These are phyloP conservation scores for Cryptococcus neoformans DNA, from an alignment of 1,284 basidiomycete species.

Conservation along the genomic window DNA sequence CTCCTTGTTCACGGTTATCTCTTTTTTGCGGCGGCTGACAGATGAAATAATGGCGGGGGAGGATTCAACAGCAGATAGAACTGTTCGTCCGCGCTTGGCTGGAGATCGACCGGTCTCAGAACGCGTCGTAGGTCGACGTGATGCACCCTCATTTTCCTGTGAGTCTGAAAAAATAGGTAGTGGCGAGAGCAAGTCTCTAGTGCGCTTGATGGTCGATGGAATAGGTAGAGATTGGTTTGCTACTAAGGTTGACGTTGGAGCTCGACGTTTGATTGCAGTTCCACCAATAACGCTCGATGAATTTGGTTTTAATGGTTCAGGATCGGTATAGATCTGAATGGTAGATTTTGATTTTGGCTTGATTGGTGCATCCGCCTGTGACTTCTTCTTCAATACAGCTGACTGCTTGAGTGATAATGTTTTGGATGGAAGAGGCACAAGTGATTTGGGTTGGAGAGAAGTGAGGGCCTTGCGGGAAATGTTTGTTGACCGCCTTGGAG, in stretches of 20 bases:
- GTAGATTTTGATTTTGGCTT: constrained; percentile 2
- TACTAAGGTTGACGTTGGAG: neutral
- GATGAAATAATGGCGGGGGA: neutral
- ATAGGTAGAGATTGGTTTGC: neutral
- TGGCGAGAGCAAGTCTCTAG: constrained; percentile 18
- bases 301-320: neutral
- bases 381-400: neutral
- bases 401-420: neutral
- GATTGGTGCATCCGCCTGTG: neutral
- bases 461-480: constrained; percentile 14
- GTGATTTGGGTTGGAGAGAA: constrained; percentile 10
- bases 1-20: constrained; percentile 15
- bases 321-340: constrained; percentile 4
- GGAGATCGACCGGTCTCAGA: constrained; percentile 11
- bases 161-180: constrained; percentile 3
- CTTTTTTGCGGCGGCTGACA: too few relatives aligned
- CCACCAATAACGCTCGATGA: neutral
- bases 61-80: neutral
- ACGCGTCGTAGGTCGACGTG: neutral
- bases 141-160: neutral
- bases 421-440: neutral
- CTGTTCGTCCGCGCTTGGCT: constrained; percentile 14
- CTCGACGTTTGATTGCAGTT: constrained; percentile 2
- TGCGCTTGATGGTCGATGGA: constrained; percentile 3
- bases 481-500: neutral